Evolutionary conservation across 768 basidiomycete species (phyloP).

Genomic region (Termitomyces sp.): DNA sequence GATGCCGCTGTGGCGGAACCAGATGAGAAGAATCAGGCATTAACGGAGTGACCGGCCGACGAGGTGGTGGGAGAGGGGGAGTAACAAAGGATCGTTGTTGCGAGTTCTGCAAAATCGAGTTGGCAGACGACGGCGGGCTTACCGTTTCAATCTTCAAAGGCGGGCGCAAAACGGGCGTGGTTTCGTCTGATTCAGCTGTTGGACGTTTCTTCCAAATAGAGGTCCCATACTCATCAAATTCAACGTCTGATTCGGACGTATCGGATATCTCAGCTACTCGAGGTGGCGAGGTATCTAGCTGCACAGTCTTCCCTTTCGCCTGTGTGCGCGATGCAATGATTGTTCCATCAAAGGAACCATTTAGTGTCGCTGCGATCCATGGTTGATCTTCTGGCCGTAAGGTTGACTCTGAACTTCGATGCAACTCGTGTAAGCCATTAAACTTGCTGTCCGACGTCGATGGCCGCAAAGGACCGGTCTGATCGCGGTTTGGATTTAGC

Average conservation of each 20-base stretch:
- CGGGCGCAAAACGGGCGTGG: slow-evolving; percentile 31
- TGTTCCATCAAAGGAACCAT: slow-evolving; percentile 19
- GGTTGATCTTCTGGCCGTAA: slow-evolving; percentile 24
- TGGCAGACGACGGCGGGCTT: slow-evolving; percentile 3
- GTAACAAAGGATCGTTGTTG: slow-evolving; percentile 17
- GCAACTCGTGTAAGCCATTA: slow-evolving; percentile 10
- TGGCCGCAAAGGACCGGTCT: slow-evolving; percentile 18
- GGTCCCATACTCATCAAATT: slow-evolving; percentile 36
- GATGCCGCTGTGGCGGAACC: slow-evolving; percentile 16
- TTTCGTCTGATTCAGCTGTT: slow-evolving; percentile 19
- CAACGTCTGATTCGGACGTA: slow-evolving; percentile 40
- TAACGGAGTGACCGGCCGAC: slow-evolving; percentile 16
- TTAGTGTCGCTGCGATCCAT: slow-evolving; percentile 18
- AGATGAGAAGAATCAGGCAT: slow-evolving; percentile 6
- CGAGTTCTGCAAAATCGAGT: neutral
- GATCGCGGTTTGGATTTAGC: slow-evolving; percentile 28
- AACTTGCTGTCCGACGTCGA: slow-evolving; percentile 20
- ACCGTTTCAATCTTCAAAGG: slow-evolving; percentile 34
- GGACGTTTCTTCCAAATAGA: slow-evolving; percentile 38
- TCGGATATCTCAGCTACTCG: slow-evolving; percentile 13
- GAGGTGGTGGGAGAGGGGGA: slow-evolving; percentile 17
- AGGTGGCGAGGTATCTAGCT: slow-evolving; percentile 16
- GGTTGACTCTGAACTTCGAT: slow-evolving; percentile 21
- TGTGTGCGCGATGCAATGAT: slow-evolving; percentile 11
- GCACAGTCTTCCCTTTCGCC: neutral